A percentile compares a stretch with the other conserved stretches of the same genome.
Evolutionary conservation across 768 basidiomycete genomes (phyloP).

Genomic region (Leccinum variicolor): DNA sequence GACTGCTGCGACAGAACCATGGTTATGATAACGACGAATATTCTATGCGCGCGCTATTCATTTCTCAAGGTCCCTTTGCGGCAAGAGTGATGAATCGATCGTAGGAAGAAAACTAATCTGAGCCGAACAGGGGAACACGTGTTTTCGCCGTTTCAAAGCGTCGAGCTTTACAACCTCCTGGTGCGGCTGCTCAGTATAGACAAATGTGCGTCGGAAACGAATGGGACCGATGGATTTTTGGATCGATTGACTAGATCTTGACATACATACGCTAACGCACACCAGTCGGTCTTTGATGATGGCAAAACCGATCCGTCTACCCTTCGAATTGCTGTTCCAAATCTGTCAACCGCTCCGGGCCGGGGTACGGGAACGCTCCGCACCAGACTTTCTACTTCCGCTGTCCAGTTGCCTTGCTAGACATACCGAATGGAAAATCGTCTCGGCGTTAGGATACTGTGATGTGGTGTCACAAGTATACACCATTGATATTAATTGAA

Average conservation of each 20-base stretch:
- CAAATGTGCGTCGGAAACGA: constrained; percentile 52
- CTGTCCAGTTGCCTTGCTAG: not conserved
- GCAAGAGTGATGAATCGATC: constrained; percentile 8
- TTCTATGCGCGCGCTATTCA: constrained; percentile 85
- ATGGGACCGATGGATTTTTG: constrained; percentile 82
- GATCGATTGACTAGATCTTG: constrained; percentile 42
- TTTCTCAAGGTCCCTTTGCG: constrained; percentile 68
- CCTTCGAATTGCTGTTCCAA: not conserved
- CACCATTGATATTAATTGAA: not conserved
- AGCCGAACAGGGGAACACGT: constrained; percentile 43
- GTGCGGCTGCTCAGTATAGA: constrained; percentile 67
- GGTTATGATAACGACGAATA: constrained; percentile 79
- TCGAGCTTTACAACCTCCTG: constrained; percentile 80
- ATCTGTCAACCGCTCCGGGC: not conserved
- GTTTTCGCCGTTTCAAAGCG: constrained; percentile 75
- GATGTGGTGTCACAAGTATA: not conserved
- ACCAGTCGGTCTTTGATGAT: not conserved
- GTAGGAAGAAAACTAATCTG: constrained; percentile 10
- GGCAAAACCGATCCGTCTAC: not conserved
- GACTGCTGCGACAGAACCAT: constrained; percentile 54
- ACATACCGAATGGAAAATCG: not conserved
- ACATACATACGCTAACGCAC: not conserved
- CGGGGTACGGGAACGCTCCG: not conserved
- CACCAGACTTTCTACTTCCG: not conserved
- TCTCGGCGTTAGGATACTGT: not conserved